These are phyloP conservation scores for Populus pruinosa DNA, from an alignment of 345 rosid species.

Conservation along the genomic window DNA sequence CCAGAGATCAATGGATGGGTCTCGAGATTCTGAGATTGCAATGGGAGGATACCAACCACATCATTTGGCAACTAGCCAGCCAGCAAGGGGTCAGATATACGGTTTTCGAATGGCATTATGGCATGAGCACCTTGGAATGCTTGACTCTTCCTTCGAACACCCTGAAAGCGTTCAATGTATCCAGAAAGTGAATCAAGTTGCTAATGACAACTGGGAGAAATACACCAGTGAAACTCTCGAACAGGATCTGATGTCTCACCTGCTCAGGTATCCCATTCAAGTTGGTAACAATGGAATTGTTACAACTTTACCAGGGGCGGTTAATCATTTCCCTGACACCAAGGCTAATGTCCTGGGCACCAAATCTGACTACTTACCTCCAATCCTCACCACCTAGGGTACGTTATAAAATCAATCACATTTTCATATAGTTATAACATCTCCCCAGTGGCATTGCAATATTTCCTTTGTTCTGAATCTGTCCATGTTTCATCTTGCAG, in stretches of 20 bases:
- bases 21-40: slow-evolving; percentile 75
- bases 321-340: slow-evolving; percentile 64
- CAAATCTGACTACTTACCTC: slow-evolving; percentile 44
- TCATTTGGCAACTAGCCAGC: slow-evolving; percentile 32
- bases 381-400: slow-evolving; percentile 58
- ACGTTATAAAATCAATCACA: background rate
- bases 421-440: background rate
- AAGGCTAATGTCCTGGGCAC: slow-evolving; percentile 55
- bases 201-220: slow-evolving; percentile 39
- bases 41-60: slow-evolving; percentile 84
- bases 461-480: too few relatives aligned
- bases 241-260: slow-evolving; percentile 41
- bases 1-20: slow-evolving; percentile 91
- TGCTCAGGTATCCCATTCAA: slow-evolving; percentile 64
- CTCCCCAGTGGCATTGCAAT: too few relatives aligned
- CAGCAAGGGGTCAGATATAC: slow-evolving; percentile 49
- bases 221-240: slow-evolving; percentile 27
- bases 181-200: slow-evolving; percentile 30
- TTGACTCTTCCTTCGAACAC: background rate
- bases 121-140: slow-evolving; percentile 49
- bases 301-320: slow-evolving; percentile 27
- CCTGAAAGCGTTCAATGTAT: slow-evolving; percentile 52
- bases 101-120: slow-evolving; percentile 65
- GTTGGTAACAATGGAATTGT: slow-evolving; percentile 38
- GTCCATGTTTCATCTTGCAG: too few relatives aligned